Evolutionary conservation across 352 stramenopile genomes (phyloP).

Genomic region (Globisporangium sylvaticum): DNA sequence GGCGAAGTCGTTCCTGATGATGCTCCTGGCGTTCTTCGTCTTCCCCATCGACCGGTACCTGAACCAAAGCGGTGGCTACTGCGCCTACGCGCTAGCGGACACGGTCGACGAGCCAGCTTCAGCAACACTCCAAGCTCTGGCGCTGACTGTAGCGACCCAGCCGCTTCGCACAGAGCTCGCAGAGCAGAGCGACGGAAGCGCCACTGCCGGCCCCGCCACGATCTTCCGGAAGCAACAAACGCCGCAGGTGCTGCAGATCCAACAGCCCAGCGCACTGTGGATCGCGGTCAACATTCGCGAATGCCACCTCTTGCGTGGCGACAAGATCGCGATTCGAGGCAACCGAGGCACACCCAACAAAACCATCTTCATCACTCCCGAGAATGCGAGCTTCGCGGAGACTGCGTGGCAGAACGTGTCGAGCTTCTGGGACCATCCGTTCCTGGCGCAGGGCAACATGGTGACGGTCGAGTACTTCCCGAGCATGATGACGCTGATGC

Average conservation of each 20-base stretch:
- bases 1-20: background rate
- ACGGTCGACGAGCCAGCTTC: background rate
- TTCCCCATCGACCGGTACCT: slow-evolving; percentile 2
- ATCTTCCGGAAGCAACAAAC: slow-evolving; percentile 22
- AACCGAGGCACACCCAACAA: background rate
- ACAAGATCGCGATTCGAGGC: slow-evolving; percentile 20
- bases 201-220: background rate
- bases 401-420: slow-evolving; percentile 11
- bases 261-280: slow-evolving; percentile 18
- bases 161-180: background rate
- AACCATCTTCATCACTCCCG: slow-evolving; percentile 6
- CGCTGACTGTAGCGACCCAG: background rate
- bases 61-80: background rate
- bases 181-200: background rate
- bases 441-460: slow-evolving; percentile 33
- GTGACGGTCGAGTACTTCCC: slow-evolving; percentile 52
- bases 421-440: slow-evolving; percentile 35
- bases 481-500: slow-evolving; percentile 40
- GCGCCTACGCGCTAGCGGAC: background rate
- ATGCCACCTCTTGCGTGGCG: slow-evolving; percentile 24
- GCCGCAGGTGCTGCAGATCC: slow-evolving; percentile 19
- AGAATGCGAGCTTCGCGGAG: slow-evolving; percentile 16
- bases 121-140: background rate
- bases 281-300: slow-evolving; percentile 24
- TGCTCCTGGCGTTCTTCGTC: slow-evolving; percentile 3